Base-by-base conservation (phyloP, 495 filamentous ascomycete genomes). In the Aspergillus hancockii region DNA sequence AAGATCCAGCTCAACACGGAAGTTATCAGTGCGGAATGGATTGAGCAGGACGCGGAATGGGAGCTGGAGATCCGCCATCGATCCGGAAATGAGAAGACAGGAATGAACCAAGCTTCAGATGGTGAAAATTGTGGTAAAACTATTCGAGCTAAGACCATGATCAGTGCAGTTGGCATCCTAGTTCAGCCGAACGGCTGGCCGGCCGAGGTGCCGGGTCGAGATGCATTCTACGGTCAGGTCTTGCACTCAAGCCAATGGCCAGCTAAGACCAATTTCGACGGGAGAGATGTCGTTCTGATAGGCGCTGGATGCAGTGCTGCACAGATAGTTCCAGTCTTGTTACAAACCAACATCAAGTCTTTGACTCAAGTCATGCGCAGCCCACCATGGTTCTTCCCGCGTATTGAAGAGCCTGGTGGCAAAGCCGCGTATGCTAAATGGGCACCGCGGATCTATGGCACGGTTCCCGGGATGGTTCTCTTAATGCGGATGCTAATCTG, bases 331-430 rank as follows among this genome's bases (percentile, higher is more conserved):
- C 75, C 79, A 1, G 61, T 61, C 38, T 52, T 82, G 10, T 68
- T 60, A 0, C 66, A 77, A 32, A 64, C 67, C 49, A 73, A 72
- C 18, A 71, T 67, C 60, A 74, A 76, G 63, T 85, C 81, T 9
- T 77, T 88, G 6, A 85, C 82, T 0, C 85, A 88, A 50, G 52
- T 88, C 28, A 86, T 88, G 80, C 67, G 86, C 9, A 81, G 81
- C 23, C 83, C 86, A 19, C 86, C 85, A 8, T 88, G 86, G 86
- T 77, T 88, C 8, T 8, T 28, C 8, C 45, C 45, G 16, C 34
- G 34, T 13, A 14, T 38, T 7, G 34, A 38, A 14, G 34, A 38
- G 13, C 34, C 34, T 38, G 34, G 34, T 6, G 34, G 34, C 3
- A 13, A 14, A 14, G 34, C 6, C 13, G 34, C 34, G 13, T 38